These are phyloP conservation scores for Euphorbia pulcherrima DNA, from an alignment of 345 rosid species.

Conservation along the genomic window DNA sequence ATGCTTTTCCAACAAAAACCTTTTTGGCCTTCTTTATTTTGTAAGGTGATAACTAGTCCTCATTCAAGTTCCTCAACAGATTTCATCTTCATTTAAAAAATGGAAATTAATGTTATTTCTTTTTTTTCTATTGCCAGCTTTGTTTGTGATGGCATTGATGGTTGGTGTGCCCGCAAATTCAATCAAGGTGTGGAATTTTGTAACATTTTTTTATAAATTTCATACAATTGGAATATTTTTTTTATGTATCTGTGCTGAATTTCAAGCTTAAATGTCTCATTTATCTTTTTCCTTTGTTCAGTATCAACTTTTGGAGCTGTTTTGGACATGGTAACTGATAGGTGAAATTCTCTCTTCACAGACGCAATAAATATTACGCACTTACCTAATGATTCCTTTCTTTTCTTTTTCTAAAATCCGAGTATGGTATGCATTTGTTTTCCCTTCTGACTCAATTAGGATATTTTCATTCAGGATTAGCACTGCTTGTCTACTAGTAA, in stretches of 20 bases:
- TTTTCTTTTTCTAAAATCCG: constrained; percentile 2
- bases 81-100: constrained; percentile 9
- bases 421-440: neutral
- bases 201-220: too few relatives aligned
- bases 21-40: constrained; percentile 69
- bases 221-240: neutral
- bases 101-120: constrained; percentile 13
- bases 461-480: constrained; percentile 63
- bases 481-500: constrained; percentile 88
- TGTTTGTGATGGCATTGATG: constrained; percentile 87
- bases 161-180: constrained; percentile 94
- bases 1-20: constrained; percentile 72
- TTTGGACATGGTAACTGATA: constrained; percentile 93
- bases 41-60: constrained; percentile 44
- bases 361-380: too few relatives aligned
- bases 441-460: constrained; percentile 13
- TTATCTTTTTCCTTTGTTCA: constrained; percentile 30
- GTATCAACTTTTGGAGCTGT: constrained; percentile 98
- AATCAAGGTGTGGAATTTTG: constrained; percentile 61
- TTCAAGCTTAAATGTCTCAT: constrained; percentile 12
- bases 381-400: neutral
- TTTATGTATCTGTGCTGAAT: neutral
- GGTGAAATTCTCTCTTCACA: constrained; percentile 38
- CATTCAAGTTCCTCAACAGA: neutral
- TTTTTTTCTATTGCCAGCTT: constrained; percentile 48